Evolutionary conservation across 2,329 filamentous ascomycete genomes (phyloP).

Genomic region (Fusarium irregulare): DNA sequence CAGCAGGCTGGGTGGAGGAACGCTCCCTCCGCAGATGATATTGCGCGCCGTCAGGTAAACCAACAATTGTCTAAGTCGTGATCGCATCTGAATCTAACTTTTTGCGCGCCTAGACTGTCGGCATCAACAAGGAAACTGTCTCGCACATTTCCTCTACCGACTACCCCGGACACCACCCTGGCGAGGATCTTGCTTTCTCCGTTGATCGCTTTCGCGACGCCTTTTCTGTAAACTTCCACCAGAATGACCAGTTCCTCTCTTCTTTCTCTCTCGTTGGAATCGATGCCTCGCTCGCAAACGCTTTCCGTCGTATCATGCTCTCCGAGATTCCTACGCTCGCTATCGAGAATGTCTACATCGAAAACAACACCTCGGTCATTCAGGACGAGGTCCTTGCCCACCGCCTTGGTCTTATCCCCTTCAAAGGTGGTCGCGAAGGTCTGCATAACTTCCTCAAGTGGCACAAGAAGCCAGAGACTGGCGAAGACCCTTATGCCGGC

Average conservation of each 20-base stretch:
- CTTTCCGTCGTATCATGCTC: constrained; percentile 95
- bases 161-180: constrained; percentile 90
- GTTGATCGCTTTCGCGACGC: constrained; percentile 76
- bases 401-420: constrained; percentile 88
- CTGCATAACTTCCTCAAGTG: constrained; percentile 83
- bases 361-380: constrained; percentile 97
- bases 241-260: constrained; percentile 79
- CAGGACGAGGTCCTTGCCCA: constrained; percentile 97
- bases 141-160: constrained; percentile 90
- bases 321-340: constrained; percentile 94
- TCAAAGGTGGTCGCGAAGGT: constrained; percentile 81
- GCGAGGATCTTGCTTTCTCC: constrained; percentile 86
- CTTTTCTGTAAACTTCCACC: constrained; percentile 84
- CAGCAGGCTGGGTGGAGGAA: constrained; percentile 51
- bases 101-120: constrained; percentile 72
- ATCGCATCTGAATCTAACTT: constrained; percentile 19
- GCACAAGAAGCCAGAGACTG: constrained; percentile 76
- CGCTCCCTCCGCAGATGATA: constrained; percentile 64
- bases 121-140: constrained; percentile 90
- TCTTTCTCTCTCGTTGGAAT: constrained; percentile 93
- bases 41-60: constrained; percentile 70
- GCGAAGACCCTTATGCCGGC: constrained; percentile 69
- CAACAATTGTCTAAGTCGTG: constrained; percentile 12
- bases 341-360: constrained; percentile 91
- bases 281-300: constrained; percentile 94